Conservation (phyloP, 1,284 basidiomycete species). For the Ganoderma lingzhi region DNA sequence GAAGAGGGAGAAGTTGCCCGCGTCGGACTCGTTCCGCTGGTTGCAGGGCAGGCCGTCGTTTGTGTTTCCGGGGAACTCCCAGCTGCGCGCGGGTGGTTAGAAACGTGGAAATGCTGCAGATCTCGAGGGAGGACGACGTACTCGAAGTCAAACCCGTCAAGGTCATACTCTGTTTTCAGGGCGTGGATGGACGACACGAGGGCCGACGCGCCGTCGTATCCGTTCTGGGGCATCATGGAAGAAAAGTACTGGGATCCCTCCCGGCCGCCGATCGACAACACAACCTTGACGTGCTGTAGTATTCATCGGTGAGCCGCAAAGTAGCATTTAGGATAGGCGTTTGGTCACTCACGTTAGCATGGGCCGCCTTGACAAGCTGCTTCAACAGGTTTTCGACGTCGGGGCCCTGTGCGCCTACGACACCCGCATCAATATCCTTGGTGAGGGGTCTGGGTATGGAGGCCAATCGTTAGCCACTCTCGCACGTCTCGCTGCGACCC, state of each 20-base stretch:
- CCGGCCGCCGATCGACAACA: background rate
- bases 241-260: background rate
- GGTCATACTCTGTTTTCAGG: background rate
- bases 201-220: background rate
- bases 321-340: background rate
- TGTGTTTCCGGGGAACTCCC: background rate
- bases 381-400: slow-evolving; percentile 1
- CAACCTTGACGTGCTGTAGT: background rate
- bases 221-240: slow-evolving; percentile 5
- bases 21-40: slow-evolving; percentile 2
- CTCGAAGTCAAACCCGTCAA: slow-evolving; percentile 21
- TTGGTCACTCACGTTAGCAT: background rate
- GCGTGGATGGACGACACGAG: slow-evolving; percentile 5
- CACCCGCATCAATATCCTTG: background rate
- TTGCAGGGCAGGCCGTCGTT: slow-evolving; percentile 2
- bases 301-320: background rate
- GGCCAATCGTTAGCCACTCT: background rate
- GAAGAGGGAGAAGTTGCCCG: slow-evolving; percentile 5
- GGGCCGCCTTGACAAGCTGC: background rate
- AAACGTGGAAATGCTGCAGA: background rate
- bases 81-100: background rate
- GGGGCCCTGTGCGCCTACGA: background rate
- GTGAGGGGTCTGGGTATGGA: background rate
- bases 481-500: background rate
- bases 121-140: slow-evolving; percentile 14